Conservation (phyloP, 768 basidiomycete species). For the Boletus speciosus region DNA sequence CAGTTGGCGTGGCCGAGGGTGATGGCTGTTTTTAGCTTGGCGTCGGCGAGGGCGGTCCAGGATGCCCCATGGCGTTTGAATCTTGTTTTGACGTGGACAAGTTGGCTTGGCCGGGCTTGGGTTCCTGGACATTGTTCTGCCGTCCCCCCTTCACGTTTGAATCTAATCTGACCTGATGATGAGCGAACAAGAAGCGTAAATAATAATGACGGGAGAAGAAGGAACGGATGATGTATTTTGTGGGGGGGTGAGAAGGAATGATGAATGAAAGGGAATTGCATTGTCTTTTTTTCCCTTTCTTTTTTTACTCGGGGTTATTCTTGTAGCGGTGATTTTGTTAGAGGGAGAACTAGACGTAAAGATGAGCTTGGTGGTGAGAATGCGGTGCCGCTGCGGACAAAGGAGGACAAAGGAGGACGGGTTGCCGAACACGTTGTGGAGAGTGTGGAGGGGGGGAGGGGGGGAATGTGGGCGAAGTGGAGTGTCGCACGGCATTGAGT, state of each 20-base stretch:
- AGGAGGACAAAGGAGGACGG: neutral
- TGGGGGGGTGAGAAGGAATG: neutral
- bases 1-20: too few species aligned
- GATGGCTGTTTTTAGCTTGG: neutral
- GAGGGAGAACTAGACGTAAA: conserved; percentile 18
- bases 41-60: neutral
- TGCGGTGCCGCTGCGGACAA: conserved; percentile 23
- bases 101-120: neutral
- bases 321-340: conserved; percentile 7
- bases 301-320: neutral
- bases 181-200: conserved; percentile 3
- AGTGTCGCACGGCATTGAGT: conserved; percentile 4
- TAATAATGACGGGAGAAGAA: conserved; percentile 7
- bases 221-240: neutral
- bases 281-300: neutral
- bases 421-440: conserved; percentile 21
- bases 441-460: conserved; percentile 3
- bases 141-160: neutral
- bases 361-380: conserved; percentile 16
- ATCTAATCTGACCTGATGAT: conserved; percentile 5
- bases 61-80: neutral
- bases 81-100: neutral
- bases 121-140: conserved; percentile 14
- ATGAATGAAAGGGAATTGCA: neutral
- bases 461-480: conserved; percentile 1